phyloP scores from a whole-genome alignment of 108 stramenopile genomes.

The Stephanodiscus triporus region DNA sequence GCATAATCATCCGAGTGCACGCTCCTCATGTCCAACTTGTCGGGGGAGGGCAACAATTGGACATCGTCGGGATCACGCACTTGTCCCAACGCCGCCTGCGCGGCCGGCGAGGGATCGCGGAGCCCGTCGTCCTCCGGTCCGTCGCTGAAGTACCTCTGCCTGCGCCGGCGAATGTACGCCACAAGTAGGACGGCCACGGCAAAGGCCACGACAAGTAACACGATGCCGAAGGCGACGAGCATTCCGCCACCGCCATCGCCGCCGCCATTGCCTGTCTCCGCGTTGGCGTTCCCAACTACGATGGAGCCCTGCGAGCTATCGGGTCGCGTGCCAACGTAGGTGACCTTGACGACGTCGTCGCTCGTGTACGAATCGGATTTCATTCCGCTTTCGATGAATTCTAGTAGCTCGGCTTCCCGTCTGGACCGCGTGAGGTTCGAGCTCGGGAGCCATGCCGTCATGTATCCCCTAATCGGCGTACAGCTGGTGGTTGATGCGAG shows the following conservation, averaged over 20 bases:
- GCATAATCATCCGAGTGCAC: slow-evolving; percentile 6
- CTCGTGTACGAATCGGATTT: slow-evolving; percentile 10
- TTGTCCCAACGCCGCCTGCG: not conserved
- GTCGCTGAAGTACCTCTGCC: not conserved
- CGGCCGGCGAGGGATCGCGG: not conserved
- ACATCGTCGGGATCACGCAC: slow-evolving; percentile 10
- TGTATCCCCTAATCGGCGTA: slow-evolving; percentile 16
- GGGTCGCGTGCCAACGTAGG: no score
- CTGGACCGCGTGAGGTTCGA: not conserved
- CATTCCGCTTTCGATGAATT: slow-evolving; percentile 12
- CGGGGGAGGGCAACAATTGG: not conserved
- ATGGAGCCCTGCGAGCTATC: no score
- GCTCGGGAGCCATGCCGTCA: slow-evolving; percentile 6
- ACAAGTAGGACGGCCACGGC: not conserved
- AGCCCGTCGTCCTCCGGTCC: not conserved
- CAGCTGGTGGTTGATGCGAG: slow-evolving; percentile 5
- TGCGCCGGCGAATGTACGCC: not conserved
- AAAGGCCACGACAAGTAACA: not conserved
- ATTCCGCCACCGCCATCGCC: not conserved
- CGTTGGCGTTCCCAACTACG: not conserved
- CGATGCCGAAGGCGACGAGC: not conserved
- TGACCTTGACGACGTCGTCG: slow-evolving; percentile 13
- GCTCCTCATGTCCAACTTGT: slow-evolving; percentile 22
- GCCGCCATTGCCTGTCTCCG: not conserved
- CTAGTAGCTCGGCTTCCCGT: slow-evolving; percentile 8